A percentile compares a stretch with the other conserved stretches of the same genome.
Conservation (phyloP, 2,329 filamentous ascomycete species). For the Zasmidium cellare region DNA sequence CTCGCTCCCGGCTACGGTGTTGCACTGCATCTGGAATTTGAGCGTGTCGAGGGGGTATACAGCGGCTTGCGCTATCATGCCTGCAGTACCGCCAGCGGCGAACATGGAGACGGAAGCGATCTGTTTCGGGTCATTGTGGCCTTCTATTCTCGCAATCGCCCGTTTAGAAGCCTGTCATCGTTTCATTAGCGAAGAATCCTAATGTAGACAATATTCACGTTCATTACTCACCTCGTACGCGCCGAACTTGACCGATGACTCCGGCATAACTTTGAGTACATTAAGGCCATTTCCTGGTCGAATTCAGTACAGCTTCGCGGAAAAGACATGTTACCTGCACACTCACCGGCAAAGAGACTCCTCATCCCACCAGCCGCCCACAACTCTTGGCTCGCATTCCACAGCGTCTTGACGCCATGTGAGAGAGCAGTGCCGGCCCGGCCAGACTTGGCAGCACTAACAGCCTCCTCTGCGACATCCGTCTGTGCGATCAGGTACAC, state of each 20-base stretch:
- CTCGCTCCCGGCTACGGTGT: slow-evolving; percentile 82
- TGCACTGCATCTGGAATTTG: slow-evolving; percentile 88
- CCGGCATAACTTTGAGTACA: slow-evolving; percentile 96
- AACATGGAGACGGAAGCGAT: slow-evolving; percentile 88
- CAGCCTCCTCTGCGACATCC: slow-evolving; percentile 58
- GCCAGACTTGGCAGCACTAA: slow-evolving; percentile 69
- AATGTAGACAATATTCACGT: neutral
- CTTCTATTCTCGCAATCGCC: slow-evolving; percentile 80
- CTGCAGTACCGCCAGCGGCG: slow-evolving; percentile 82
- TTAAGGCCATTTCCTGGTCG: slow-evolving; percentile 85
- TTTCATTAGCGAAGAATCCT: slow-evolving; percentile 7
- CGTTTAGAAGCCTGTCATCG: slow-evolving; percentile 72
- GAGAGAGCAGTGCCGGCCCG: slow-evolving; percentile 64
- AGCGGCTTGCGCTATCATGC: slow-evolving; percentile 91
- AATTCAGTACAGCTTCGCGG: slow-evolving; percentile 1
- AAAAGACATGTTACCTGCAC: neutral
- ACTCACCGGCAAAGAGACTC: slow-evolving; percentile 87
- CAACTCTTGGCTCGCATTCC: slow-evolving; percentile 72
- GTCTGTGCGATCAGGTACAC: slow-evolving; percentile 97
- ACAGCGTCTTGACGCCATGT: slow-evolving; percentile 68
- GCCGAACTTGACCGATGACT: slow-evolving; percentile 97
- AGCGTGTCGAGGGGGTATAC: slow-evolving; percentile 92
- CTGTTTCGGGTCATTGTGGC: slow-evolving; percentile 75
- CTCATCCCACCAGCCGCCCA: slow-evolving; percentile 84
- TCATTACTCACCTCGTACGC: slow-evolving; percentile 72